phyloP scores from a whole-genome alignment of 371 early-diverging fungal species.

The Phascolomyces articulosus region DNA sequence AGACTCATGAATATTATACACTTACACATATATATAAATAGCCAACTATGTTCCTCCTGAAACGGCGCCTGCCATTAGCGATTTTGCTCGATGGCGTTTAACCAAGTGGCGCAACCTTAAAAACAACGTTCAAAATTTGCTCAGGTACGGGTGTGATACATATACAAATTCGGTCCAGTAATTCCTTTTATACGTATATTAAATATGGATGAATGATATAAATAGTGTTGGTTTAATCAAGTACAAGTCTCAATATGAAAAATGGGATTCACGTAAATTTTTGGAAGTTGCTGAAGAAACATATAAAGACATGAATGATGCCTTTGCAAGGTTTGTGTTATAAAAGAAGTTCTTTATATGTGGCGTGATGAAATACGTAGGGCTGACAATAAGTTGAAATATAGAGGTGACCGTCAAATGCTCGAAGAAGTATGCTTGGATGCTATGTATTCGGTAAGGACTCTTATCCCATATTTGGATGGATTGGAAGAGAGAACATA shows the following conservation, averaged over 20 bases:
- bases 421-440: conserved; percentile 67
- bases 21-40: too few species aligned
- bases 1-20: too few species aligned
- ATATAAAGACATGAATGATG: conserved; percentile 75
- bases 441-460: conserved; percentile 58
- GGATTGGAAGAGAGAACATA: neutral
- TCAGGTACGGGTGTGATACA: conserved; percentile 33
- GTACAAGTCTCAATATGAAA: conserved; percentile 53
- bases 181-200: too few species aligned
- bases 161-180: neutral
- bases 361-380: neutral
- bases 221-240: conserved; percentile 54
- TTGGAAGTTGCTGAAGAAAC: conserved; percentile 62
- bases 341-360: neutral
- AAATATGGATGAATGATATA: neutral
- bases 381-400: neutral
- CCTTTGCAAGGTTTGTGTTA: conserved; percentile 59
- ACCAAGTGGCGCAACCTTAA: conserved; percentile 55
- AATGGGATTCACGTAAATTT: conserved; percentile 55
- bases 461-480: neutral
- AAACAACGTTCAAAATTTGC: conserved; percentile 50
- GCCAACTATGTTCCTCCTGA: conserved; percentile 58
- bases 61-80: conserved; percentile 44
- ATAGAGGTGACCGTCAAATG: conserved; percentile 64
- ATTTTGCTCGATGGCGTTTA: conserved; percentile 50